Percentiles rank a stretch among this genome's conserved stretches.
phyloP scores from a whole-genome alignment of 2,329 filamentous ascomycete species.

The Orbilia blumenaviensis region DNA sequence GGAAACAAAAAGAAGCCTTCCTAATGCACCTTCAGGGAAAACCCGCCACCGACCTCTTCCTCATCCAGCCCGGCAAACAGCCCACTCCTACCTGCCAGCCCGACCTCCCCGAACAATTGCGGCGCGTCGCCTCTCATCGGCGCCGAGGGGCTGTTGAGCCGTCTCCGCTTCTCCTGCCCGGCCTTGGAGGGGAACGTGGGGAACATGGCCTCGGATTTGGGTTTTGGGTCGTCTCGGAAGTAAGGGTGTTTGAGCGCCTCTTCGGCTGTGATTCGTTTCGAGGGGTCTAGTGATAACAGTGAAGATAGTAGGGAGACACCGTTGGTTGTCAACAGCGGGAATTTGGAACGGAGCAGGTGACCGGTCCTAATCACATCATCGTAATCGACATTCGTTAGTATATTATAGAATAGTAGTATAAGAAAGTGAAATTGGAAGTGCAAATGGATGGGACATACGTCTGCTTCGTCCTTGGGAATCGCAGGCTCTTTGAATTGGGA shows the following conservation, averaged over 20 bases:
- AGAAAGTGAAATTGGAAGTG: background rate
- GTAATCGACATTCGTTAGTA: too few species aligned
- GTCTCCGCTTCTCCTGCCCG: slow-evolving; percentile 81
- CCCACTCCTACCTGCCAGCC: slow-evolving; percentile 60
- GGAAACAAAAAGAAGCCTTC: background rate
- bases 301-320: slow-evolving; percentile 75
- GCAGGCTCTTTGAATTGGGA: slow-evolving; percentile 83
- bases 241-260: slow-evolving; percentile 82
- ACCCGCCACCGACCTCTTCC: slow-evolving; percentile 65
- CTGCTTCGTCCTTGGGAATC: slow-evolving; percentile 67
- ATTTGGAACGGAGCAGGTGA: slow-evolving; percentile 75
- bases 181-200: slow-evolving; percentile 97
- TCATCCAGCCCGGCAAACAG: slow-evolving; percentile 65
- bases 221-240: slow-evolving; percentile 86
- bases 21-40: slow-evolving; percentile 58
- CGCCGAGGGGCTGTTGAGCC: slow-evolving; percentile 78
- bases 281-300: slow-evolving; percentile 79
- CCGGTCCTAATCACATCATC: slow-evolving; percentile 57
- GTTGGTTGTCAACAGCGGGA: slow-evolving; percentile 80
- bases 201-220: slow-evolving; percentile 91
- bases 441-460: background rate
- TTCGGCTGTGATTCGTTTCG: slow-evolving; percentile 73
- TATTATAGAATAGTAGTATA: background rate
- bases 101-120: slow-evolving; percentile 61
- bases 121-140: slow-evolving; percentile 78